Base-by-base conservation (phyloP, 2,329 filamentous ascomycete genomes). In the Aspergillus sp. region DNA sequence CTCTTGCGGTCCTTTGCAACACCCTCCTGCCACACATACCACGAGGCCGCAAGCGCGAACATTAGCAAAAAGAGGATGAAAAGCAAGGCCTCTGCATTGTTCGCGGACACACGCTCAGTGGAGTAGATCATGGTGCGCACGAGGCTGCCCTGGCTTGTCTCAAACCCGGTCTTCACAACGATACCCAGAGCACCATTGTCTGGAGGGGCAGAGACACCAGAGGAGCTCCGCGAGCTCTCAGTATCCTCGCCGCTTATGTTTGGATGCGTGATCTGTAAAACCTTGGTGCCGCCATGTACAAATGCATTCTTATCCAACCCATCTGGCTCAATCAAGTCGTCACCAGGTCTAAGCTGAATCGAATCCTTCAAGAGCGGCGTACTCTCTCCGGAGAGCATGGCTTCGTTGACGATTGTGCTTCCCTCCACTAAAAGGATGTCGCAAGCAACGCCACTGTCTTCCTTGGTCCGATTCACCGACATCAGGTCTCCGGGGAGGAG, bases 111-210 rank as follows among this genome's bases (percentile, higher is more conserved):
- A 45, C 89, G 86, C 62, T 98, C 91, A 2, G 91, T 98, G 1
- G 93, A 95, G 68, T 94, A 98, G 53, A 98, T 98, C 91, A 98
- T 98, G 47, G 91, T 98, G 41, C 91, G 83, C 39, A 98, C 91
- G 39, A 98, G 75, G 61, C 86, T 95, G 42, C 91, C 91, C 64
- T 98, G 93, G 35, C 89, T 96, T 8, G 91, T 98, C 65, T 98
- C 93, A 52, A 98, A 98, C 8, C 91, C 91, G 33, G 91, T 98
- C 74, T 95, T 96, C 53, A 88, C 81, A 28, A 98, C 86, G 42
- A 98, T 75, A 40, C 88, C 91, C 69, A 96, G 75, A 22, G 88
- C 91, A 33, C 91, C 91, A 49, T 91, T 85, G 60, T 98, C 91
- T 0, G 93, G 91, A 22, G 91, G 81, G n/a, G 76, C 53, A 11